A percentile compares a stretch with the other conserved stretches of the same genome.
Evolutionary conservation across 1,284 basidiomycete genomes (phyloP).

Genomic region (Trichosporon faecale): DNA sequence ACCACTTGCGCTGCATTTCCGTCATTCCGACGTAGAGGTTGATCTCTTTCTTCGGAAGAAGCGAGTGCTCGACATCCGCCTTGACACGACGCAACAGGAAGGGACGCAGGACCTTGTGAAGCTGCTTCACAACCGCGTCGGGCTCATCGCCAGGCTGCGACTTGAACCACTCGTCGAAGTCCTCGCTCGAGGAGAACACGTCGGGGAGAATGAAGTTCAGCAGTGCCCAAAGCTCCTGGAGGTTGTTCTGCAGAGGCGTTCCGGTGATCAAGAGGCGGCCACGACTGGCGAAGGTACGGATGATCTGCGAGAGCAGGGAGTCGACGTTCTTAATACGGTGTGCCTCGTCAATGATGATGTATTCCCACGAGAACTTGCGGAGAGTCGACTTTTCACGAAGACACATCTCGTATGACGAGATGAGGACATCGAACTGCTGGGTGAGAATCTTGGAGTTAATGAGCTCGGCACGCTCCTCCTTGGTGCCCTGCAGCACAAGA

Average conservation of each 20-base stretch:
- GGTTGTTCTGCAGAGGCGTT: slow-evolving; percentile 94
- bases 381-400: slow-evolving; percentile 88
- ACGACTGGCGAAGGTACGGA: slow-evolving; percentile 83
- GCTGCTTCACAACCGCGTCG: slow-evolving; percentile 87
- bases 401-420: slow-evolving; percentile 97
- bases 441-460: slow-evolving; percentile 76
- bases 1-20: slow-evolving; percentile 99
- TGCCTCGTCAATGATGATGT: slow-evolving; percentile 98
- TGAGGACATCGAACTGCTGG: slow-evolving; percentile 88
- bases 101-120: slow-evolving; percentile 96
- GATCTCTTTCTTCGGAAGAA: slow-evolving; percentile 97
- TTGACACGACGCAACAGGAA: slow-evolving; percentile 95
- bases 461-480: slow-evolving; percentile 80
- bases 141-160: slow-evolving; percentile 67
- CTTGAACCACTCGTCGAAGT: slow-evolving; percentile 75
- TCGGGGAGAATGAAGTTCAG: slow-evolving; percentile 85
- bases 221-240: slow-evolving; percentile 94
- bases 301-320: slow-evolving; percentile 92
- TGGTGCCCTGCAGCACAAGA: slow-evolving; percentile 76
- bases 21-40: slow-evolving; percentile 98
- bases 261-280: slow-evolving; percentile 93
- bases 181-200: slow-evolving; percentile 64
- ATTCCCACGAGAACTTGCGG: slow-evolving; percentile 95
- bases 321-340: slow-evolving; percentile 99
- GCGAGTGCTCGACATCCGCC: slow-evolving; percentile 92